Percentiles rank a stretch among this genome's conserved stretches.
Evolutionary conservation across 768 basidiomycete genomes (phyloP).

Genomic region (Terana coerulea): DNA sequence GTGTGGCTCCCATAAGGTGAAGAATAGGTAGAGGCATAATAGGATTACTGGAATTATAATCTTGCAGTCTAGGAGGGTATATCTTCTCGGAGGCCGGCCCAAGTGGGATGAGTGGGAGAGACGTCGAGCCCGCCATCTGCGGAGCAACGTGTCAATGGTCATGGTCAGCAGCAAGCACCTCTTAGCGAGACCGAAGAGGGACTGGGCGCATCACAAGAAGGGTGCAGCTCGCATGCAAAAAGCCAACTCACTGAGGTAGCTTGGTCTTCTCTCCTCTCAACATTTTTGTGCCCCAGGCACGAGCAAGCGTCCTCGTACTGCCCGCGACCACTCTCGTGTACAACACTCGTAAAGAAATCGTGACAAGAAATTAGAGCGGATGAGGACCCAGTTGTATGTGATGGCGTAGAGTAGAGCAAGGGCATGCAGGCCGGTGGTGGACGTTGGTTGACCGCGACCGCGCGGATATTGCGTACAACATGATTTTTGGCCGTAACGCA

Average conservation of each 20-base stretch:
- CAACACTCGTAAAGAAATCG: slow-evolving; percentile 15
- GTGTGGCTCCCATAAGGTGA: slow-evolving; percentile 73
- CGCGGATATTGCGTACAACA: slow-evolving; percentile 10
- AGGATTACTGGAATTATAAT: slow-evolving; percentile 17
- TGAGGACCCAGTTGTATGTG: slow-evolving; percentile 1
- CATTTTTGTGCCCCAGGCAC: slow-evolving; percentile 18
- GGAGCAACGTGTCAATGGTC: slow-evolving; percentile 10
- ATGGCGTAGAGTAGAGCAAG: slow-evolving; percentile 11
- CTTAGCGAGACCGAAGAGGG: not conserved
- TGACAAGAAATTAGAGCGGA: slow-evolving; percentile 9
- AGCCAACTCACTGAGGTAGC: slow-evolving; percentile 13
- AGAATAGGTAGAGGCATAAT: slow-evolving; percentile 39
- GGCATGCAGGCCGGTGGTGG: slow-evolving; percentile 12
- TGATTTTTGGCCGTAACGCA: slow-evolving; percentile 3
- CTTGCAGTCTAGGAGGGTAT: slow-evolving; percentile 18
- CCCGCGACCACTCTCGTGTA: slow-evolving; percentile 12
- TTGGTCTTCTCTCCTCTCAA: slow-evolving; percentile 15
- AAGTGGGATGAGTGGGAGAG: slow-evolving; percentile 13
- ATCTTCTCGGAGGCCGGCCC: slow-evolving; percentile 15
- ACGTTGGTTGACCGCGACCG: slow-evolving; percentile 11
- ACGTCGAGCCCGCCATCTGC: slow-evolving; percentile 13
- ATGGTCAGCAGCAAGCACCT: not conserved
- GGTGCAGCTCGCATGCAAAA: not conserved
- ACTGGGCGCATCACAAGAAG: not conserved
- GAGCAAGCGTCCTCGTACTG: slow-evolving; percentile 13